Conservation (phyloP, 2,329 filamentous ascomycete species). For the Myriosclerotinia duriaeana region DNA sequence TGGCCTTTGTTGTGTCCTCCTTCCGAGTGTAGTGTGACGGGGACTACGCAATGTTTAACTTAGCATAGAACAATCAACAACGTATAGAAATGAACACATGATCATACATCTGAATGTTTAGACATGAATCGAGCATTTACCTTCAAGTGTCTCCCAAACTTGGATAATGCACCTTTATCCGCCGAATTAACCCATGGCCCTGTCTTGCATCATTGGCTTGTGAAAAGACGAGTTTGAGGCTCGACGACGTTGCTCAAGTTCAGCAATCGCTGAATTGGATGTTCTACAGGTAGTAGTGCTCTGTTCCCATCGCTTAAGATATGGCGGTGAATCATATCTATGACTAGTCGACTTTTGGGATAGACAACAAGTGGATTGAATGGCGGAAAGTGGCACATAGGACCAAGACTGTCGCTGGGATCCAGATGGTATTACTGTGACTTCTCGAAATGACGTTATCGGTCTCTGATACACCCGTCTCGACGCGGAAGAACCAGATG, state of each 20-base stretch:
- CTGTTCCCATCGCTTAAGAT: background rate
- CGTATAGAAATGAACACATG: too few relatives aligned
- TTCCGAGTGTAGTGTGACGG: too few relatives aligned
- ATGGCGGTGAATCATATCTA: background rate
- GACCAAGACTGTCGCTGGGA: background rate
- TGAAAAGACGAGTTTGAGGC: background rate
- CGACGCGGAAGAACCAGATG: background rate
- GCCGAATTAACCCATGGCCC: too few relatives aligned
- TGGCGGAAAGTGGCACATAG: background rate
- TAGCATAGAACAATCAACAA: too few relatives aligned
- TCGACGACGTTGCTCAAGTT: background rate
- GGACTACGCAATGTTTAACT: too few relatives aligned
- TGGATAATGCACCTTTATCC: too few relatives aligned
- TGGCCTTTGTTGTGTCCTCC: too few relatives aligned
- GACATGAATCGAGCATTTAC: too few relatives aligned
- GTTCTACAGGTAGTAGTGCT: background rate
- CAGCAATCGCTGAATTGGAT: background rate
- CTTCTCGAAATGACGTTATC: background rate
- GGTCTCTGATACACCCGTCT: background rate
- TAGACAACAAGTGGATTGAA: background rate
- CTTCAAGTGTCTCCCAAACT: too few relatives aligned
- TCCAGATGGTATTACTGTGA: background rate
- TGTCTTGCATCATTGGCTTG: background rate
- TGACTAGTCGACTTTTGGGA: background rate
- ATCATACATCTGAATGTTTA: too few relatives aligned